phyloP scores from a whole-genome alignment of 2,329 filamentous ascomycete species.

The Fusarium sacchari region DNA sequence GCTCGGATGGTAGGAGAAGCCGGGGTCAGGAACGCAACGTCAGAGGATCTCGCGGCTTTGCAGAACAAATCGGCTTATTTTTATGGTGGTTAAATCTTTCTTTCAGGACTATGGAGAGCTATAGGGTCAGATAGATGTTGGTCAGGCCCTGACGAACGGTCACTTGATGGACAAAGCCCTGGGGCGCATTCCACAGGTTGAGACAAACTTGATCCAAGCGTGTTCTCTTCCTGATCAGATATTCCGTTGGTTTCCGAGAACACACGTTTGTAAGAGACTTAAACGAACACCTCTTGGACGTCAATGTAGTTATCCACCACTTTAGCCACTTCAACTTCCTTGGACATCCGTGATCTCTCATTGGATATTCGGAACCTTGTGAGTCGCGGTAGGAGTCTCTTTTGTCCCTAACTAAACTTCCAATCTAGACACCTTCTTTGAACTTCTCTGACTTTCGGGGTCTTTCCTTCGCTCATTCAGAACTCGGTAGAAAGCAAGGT shows the following conservation, averaged over 20 bases:
- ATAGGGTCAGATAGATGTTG: neutral
- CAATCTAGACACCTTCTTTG: no score
- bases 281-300: neutral
- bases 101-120: neutral
- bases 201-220: neutral
- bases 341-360: neutral
- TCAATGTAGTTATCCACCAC: fast-evolving
- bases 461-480: neutral
- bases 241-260: fast-evolving
- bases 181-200: neutral
- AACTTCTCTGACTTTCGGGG: fast-evolving
- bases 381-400: no score
- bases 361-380: neutral
- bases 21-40: neutral
- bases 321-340: neutral
- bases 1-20: neutral
- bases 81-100: neutral
- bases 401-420: no score
- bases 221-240: neutral
- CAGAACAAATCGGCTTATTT: neutral
- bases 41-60: neutral
- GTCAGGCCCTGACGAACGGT: neutral
- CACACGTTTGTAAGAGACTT: neutral
- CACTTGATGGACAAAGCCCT: neutral
- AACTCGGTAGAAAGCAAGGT: neutral